Evolutionary conservation across 768 basidiomycete genomes (phyloP).

Genomic region (Russula griseocarnosa): DNA sequence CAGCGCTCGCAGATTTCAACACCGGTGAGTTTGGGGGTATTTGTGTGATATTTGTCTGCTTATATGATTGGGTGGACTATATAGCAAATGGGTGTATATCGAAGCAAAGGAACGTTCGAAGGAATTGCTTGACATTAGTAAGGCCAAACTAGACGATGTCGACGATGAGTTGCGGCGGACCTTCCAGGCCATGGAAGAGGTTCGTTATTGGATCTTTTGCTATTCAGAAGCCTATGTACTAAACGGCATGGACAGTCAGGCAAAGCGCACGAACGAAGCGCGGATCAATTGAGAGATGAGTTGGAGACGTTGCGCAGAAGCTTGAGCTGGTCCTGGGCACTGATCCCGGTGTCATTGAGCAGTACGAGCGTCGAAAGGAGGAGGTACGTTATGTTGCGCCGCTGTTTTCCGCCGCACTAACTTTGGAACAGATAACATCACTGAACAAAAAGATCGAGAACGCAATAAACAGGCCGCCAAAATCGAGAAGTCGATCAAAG

Average conservation of each 20-base stretch:
- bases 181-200: slow-evolving; percentile 51
- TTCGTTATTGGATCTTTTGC: slow-evolving; percentile 30
- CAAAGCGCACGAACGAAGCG: slow-evolving; percentile 48
- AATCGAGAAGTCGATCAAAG: slow-evolving; percentile 58
- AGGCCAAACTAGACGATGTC: slow-evolving; percentile 39
- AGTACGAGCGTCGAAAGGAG: slow-evolving; percentile 71
- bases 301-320: slow-evolving; percentile 59
- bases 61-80: neutral
- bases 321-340: slow-evolving; percentile 69
- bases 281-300: slow-evolving; percentile 56
- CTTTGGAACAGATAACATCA: slow-evolving; percentile 54
- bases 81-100: slow-evolving; percentile 51
- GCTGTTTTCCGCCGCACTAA: neutral
- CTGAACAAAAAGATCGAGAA: slow-evolving; percentile 52
- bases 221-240: neutral
- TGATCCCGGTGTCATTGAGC: slow-evolving; percentile 71
- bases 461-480: slow-evolving; percentile 49
- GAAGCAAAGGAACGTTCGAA: slow-evolving; percentile 46
- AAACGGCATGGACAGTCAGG: slow-evolving; percentile 36
- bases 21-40: slow-evolving; percentile 40
- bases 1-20: slow-evolving; percentile 50
- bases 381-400: slow-evolving; percentile 49
- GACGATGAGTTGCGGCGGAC: slow-evolving; percentile 49
- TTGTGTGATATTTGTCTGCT: neutral
- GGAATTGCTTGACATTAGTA: slow-evolving; percentile 38